Base-by-base conservation (phyloP, 2,329 filamentous ascomycete species). In the Sporothrix schenckii region DNA sequence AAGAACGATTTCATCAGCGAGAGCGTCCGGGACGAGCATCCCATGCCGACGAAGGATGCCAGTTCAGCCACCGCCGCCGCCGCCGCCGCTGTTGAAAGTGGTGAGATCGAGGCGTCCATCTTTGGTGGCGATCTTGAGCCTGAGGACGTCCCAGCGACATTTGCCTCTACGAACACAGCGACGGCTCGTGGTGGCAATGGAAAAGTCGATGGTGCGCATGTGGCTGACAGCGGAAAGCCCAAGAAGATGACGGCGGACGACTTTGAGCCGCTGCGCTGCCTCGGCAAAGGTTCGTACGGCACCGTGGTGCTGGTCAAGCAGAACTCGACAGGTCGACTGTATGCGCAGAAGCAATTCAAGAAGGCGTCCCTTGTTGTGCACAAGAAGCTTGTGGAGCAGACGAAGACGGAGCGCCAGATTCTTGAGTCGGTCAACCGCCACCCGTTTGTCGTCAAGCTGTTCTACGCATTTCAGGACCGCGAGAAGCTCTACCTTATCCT, bases 321-420 rank as follows among this genome's bases (percentile, higher is more conserved):
- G 81, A 89, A 88, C 66, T 83, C 88, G 41, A 97, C 94, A 1
- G 95, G 95, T 54, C 90, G 92, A 56, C 87, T 99, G 5, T 99
- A 94, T 77, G 96, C 95, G 0, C 96, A 99, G 83, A 99, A 99
- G 83, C 94, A 98, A 81, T 95, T 99, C 82, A 95, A 94, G 80
- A 99, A 99, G 82, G 95, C 96, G 0, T 97, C 93, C 10, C 84
- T 99, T 68, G 93, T 94, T 0, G 92, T 99, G 52, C 94, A 97
- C 81, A 97, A 97, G 85, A 93, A 94, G 79, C 87, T 98, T 44
- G 89, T 99, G 66, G 94, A 98, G 81, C 95, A 98, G 83, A 98
- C 95, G 70, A 97, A 96, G 85, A 98, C 94, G 2, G 95, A 99
- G 82, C 91, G 95, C 66, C 90, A 91, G 76, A 97, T 99, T 69